A percentile compares a stretch with the other conserved stretches of the same genome.
phyloP scores from a whole-genome alignment of 75 land plant species.

The Pinus taeda region DNA sequence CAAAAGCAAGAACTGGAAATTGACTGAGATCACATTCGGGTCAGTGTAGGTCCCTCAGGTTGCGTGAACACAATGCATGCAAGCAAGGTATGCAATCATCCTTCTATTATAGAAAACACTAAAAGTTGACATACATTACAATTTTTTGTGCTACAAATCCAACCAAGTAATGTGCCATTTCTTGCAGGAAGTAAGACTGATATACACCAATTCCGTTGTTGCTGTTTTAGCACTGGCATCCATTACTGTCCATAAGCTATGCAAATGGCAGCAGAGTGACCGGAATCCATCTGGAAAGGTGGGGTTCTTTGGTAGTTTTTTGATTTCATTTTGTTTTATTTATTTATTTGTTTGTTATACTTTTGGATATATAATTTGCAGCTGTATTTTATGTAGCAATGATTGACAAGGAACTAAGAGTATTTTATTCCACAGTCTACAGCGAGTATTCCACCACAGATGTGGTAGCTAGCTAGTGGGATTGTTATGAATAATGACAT shows the following conservation, averaged over 20 bases:
- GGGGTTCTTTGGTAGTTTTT: too few species aligned
- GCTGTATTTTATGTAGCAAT: too few species aligned
- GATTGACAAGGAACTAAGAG: neutral
- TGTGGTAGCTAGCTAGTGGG: constrained; percentile 65
- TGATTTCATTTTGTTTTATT: too few species aligned
- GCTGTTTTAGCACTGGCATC: constrained; percentile 57
- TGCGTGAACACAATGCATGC: constrained; percentile 15
- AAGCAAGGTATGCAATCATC: constrained; percentile 27
- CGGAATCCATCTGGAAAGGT: constrained; percentile 46
- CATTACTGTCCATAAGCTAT: constrained; percentile 68
- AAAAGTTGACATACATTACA: constrained; percentile 46
- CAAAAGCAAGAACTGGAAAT: too few species aligned
- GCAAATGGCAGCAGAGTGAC: constrained; percentile 71
- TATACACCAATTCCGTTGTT: constrained; percentile 69
- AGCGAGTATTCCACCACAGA: constrained; percentile 46
- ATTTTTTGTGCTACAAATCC: neutral
- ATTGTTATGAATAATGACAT: too few species aligned
- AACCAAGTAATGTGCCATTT: neutral
- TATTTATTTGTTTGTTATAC: too few species aligned
- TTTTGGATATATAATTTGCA: too few species aligned
- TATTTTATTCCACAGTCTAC: constrained; percentile 41
- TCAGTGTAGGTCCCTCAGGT: too few species aligned
- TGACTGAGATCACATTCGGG: too few species aligned
- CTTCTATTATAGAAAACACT: constrained; percentile 26
- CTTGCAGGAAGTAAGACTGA: constrained; percentile 40